Evolutionary conservation across 371 early-diverging fungal genomes (phyloP), one percentile per base, ranked within the genome.

Genomic region (Lichtheimia corymbifera): DNA sequence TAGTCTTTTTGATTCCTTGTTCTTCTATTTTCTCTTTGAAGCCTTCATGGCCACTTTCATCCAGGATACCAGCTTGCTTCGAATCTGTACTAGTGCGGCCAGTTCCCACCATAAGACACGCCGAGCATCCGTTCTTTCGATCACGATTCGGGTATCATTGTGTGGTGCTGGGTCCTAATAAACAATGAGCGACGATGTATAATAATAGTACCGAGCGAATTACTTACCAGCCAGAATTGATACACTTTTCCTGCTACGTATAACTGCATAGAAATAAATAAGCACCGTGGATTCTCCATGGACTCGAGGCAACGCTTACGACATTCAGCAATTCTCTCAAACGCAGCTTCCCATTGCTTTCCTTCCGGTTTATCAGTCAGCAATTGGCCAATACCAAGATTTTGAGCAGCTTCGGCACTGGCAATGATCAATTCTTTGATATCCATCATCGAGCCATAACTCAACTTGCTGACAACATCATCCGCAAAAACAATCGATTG

Each of bases 391-490:
- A 75, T 20, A 0, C 75, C 70, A 35, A 79, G 49, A 22, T 68
- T 64, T 22, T 64, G 65, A 7, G 70, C 72, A 4, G 79, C 79
- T 53, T 82, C 82, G 9, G 73, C 60, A 40, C 82, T 67, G 2
- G 77, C 79, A 58, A 82, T 74, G 5, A 82, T 62, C 41, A 82
- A 50, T 18, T 78, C 75, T 40, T 82, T 82, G 6, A 75, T 64
- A 56, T 78, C 77, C 75, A 82, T 74, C 77, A 79, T 73, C 24
- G 76, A 73, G 0, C 82, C 82, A 56, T 82, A 82, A 22, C 79
- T 74, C 15, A 82, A 50, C 55, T 82, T 82, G 56, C 79, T 78
- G 5, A 76, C 82, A 13, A 78, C 66, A 57, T 82, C 82, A 53
- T 82, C 79, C 5, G 75, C 82, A 66, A 82, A 82, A 4, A 82